phyloP scores from a whole-genome alignment of 108 stramenopile species.

The Epithemia pelagica region DNA sequence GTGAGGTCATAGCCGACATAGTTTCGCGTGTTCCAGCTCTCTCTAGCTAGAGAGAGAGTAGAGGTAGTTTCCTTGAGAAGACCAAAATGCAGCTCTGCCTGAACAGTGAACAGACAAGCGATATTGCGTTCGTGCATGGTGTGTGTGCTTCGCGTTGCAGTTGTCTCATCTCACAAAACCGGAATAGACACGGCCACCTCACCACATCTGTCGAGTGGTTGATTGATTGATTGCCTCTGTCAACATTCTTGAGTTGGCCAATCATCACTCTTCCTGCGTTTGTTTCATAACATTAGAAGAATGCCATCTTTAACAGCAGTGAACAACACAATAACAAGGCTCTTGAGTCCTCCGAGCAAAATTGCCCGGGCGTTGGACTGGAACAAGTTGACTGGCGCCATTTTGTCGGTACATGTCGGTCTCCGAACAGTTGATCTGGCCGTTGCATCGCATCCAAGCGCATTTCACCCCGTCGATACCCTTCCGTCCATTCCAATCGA shows the following conservation, averaged over 20 bases:
- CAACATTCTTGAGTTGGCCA: no score
- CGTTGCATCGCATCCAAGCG: constrained; percentile 19
- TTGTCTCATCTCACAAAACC: neutral
- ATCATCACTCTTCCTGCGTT: no score
- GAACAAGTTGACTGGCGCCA: constrained; percentile 9
- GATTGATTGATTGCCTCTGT: neutral
- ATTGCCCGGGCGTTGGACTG: constrained; percentile 18
- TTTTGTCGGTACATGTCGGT: constrained; percentile 12
- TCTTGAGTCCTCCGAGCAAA: constrained; percentile 10
- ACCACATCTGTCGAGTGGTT: neutral
- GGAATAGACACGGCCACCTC: neutral
- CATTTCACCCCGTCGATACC: neutral
- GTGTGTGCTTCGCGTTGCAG: no score
- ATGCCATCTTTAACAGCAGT: neutral
- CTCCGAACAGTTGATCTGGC: constrained; percentile 8
- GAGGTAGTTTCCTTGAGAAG: no score
- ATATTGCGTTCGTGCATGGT: neutral
- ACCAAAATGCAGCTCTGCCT: no score
- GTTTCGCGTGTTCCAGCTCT: no score
- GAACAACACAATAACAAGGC: constrained; percentile 2
- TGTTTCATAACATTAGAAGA: no score
- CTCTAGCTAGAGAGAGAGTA: no score
- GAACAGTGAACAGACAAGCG: neutral
- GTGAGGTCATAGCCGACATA: no score
- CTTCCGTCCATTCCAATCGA: constrained; percentile 5